phyloP scores from a whole-genome alignment of 768 basidiomycete genomes.

The Phylloporus scabripes region DNA sequence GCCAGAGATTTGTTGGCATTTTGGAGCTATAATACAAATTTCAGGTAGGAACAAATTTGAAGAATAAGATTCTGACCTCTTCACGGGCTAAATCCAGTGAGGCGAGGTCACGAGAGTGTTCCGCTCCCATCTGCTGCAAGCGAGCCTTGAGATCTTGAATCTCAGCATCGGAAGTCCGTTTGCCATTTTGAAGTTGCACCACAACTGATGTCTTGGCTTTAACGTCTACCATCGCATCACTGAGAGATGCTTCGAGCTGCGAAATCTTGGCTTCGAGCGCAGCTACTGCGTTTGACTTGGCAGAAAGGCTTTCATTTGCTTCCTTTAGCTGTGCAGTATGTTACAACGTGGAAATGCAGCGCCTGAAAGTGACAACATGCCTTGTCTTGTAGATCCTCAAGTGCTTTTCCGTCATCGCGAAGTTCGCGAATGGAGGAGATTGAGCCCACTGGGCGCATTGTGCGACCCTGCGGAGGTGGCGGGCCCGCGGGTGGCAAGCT shows the following conservation, averaged over 20 bases:
- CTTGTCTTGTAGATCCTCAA: conserved; percentile 57
- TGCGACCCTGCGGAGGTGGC: conserved; percentile 33
- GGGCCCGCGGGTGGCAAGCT: conserved; percentile 30
- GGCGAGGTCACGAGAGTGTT: conserved; percentile 21
- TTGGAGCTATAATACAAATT: conserved; percentile 41
- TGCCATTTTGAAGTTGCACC: conserved; percentile 47
- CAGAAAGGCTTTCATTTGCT: conserved; percentile 45
- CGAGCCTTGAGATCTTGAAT: conserved; percentile 39
- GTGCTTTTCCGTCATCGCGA: conserved; percentile 52
- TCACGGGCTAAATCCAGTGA: conserved; percentile 39
- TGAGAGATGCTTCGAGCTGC: conserved; percentile 46
- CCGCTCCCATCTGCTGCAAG: conserved; percentile 34
- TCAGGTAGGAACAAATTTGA: conserved; percentile 1
- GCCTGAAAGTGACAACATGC: conserved; percentile 28
- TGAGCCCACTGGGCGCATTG: conserved; percentile 49
- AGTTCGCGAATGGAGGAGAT: conserved; percentile 73
- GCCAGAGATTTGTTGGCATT: conserved; percentile 37
- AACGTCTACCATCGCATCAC: conserved; percentile 40
- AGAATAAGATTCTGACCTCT: conserved; percentile 40
- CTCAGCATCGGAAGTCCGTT: conserved; percentile 43
- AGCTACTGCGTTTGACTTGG: conserved; percentile 46
- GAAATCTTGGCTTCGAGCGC: conserved; percentile 51
- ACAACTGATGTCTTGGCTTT: conserved; percentile 41
- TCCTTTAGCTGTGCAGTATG: conserved; percentile 48
- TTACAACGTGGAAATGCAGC: conserved; percentile 1